A percentile compares a stretch with the other conserved stretches of the same genome.
Evolutionary conservation across 495 filamentous ascomycete genomes (phyloP).

Genomic region (Tuber umbilicatum): DNA sequence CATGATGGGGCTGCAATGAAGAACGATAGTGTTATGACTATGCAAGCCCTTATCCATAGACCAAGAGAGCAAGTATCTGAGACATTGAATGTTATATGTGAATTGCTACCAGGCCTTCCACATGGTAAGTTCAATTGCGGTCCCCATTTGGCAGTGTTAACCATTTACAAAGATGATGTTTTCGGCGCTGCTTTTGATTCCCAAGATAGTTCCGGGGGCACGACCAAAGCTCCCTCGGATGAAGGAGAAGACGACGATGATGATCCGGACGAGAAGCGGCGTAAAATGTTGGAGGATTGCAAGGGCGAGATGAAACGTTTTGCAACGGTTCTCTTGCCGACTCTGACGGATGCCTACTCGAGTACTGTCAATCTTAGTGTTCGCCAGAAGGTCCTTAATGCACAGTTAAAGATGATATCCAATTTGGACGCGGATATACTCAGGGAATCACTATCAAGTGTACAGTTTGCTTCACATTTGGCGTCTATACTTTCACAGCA

Average conservation of each 20-base stretch:
- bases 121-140: slow-evolving; percentile 30
- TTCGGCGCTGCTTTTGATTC: slow-evolving; percentile 28
- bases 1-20: slow-evolving; percentile 75
- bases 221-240: slow-evolving; percentile 30
- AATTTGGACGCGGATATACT: slow-evolving; percentile 79
- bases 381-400: slow-evolving; percentile 90
- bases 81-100: slow-evolving; percentile 95
- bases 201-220: slow-evolving; percentile 23
- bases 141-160: slow-evolving; percentile 15
- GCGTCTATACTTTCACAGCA: slow-evolving; percentile 94
- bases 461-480: slow-evolving; percentile 94
- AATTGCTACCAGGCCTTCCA: slow-evolving; percentile 70
- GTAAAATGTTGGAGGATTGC: slow-evolving; percentile 58
- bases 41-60: slow-evolving; percentile 95
- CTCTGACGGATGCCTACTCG: slow-evolving; percentile 92
- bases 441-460: slow-evolving; percentile 76
- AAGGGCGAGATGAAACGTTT: slow-evolving; percentile 83
- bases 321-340: slow-evolving; percentile 89
- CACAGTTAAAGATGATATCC: slow-evolving; percentile 97
- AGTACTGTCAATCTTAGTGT: slow-evolving; percentile 97
- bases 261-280: slow-evolving; percentile 66
- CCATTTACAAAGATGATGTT: slow-evolving; percentile 4
- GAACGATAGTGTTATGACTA: slow-evolving; percentile 94
- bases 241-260: slow-evolving; percentile 48
- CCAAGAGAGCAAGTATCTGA: slow-evolving; percentile 96